A percentile compares a stretch with the other conserved stretches of the same genome.
These are phyloP conservation scores for Vicia villosa DNA, from an alignment of 306 rosid species.

Conservation along the genomic window DNA sequence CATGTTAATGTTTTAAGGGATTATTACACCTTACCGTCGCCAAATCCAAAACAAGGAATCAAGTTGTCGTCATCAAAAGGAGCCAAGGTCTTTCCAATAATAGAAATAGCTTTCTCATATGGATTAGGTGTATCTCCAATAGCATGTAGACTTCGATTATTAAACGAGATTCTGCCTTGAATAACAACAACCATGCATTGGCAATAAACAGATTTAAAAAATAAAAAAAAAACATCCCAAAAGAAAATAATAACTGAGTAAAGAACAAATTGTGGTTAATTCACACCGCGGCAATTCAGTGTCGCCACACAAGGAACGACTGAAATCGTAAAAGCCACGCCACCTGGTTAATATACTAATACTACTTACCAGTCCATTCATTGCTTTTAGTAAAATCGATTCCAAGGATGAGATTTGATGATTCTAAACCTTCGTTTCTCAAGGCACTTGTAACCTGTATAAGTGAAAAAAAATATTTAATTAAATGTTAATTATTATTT, in stretches of 20 bases:
- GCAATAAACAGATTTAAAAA: slow-evolving; percentile 20
- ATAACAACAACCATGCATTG: slow-evolving; percentile 39
- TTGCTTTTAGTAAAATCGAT: slow-evolving; percentile 92
- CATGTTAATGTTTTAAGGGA: slow-evolving; percentile 13
- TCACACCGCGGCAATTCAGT: too few species aligned
- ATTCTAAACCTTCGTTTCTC: slow-evolving; percentile 82
- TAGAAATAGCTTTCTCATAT: slow-evolving; percentile 76
- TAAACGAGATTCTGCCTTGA: slow-evolving; percentile 72
- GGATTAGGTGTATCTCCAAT: slow-evolving; percentile 76
- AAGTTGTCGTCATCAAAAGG: slow-evolving; percentile 91
- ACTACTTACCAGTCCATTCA: slow-evolving; percentile 81
- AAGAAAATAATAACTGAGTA: background rate
- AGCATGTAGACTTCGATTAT: slow-evolving; percentile 71
- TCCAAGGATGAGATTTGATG: slow-evolving; percentile 86
- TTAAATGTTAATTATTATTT: too few species aligned
- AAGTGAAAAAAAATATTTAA: background rate
- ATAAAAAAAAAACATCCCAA: slow-evolving; percentile 7
- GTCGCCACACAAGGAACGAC: too few species aligned
- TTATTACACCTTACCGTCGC: slow-evolving; percentile 63
- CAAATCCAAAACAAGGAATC: slow-evolving; percentile 95
- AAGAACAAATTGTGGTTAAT: too few species aligned
- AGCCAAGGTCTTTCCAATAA: slow-evolving; percentile 81
- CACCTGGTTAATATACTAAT: slow-evolving; percentile 2
- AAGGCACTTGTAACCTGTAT: slow-evolving; percentile 73
- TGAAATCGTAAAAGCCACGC: too few species aligned